Conservation (phyloP, 768 basidiomycete species). For the Termitomyces heimii region DNA sequence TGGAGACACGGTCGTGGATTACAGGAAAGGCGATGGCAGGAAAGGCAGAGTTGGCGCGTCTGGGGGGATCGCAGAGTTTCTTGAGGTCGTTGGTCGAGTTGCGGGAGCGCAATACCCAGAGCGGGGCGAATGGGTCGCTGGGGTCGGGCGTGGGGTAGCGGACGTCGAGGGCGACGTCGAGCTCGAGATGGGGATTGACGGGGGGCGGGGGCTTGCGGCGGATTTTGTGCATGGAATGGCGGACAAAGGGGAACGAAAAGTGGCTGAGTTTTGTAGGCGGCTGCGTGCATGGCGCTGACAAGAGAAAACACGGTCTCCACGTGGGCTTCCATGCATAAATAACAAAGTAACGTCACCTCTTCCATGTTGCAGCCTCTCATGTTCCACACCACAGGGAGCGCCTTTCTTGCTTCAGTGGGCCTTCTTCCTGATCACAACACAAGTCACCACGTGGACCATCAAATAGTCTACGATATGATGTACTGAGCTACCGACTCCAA, state of each 20-base stretch:
- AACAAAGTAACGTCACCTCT: not conserved
- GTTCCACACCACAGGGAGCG: too few species aligned
- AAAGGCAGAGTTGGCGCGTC: not conserved
- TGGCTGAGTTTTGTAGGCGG: not conserved
- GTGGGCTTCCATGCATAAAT: not conserved
- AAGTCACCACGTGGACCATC: too few species aligned
- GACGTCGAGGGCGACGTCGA: conserved; percentile 13
- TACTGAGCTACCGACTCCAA: too few species aligned
- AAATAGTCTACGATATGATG: too few species aligned
- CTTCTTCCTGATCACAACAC: too few species aligned
- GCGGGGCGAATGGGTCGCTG: conserved; percentile 62
- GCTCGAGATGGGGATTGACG: conserved; percentile 35
- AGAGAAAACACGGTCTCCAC: not conserved
- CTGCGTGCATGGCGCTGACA: not conserved
- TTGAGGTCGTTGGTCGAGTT: conserved; percentile 36
- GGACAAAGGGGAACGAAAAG: not conserved
- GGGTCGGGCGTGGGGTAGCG: conserved; percentile 66
- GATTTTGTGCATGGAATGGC: conserved; percentile 18
- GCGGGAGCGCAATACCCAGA: conserved; percentile 58
- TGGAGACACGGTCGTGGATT: not conserved
- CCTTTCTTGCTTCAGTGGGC: too few species aligned
- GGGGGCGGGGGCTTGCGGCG: conserved; percentile 56
- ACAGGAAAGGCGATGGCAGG: not conserved
- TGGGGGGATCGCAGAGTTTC: not conserved
- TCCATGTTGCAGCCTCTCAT: too few species aligned